Conservation (phyloP, 2,329 filamentous ascomycete species). For the Diaporthe eres region DNA sequence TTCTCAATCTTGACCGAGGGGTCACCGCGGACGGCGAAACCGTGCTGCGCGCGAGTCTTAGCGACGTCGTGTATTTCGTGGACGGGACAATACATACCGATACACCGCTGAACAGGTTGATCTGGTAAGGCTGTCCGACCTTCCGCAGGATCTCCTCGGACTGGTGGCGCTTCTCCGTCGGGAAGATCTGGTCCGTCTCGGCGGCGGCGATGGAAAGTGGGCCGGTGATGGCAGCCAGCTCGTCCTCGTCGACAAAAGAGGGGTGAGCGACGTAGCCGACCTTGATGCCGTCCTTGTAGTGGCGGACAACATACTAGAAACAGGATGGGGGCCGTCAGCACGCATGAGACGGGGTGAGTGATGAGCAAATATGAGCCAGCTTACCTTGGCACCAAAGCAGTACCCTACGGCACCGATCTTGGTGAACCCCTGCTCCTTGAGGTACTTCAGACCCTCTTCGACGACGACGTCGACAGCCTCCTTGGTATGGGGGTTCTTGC, state of each 20-base stretch:
- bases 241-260: conserved; percentile 78
- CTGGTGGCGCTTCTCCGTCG: conserved; percentile 72
- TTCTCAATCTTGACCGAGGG: conserved; percentile 67
- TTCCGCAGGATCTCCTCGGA: conserved; percentile 74
- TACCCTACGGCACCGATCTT: conserved; percentile 78
- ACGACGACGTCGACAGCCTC: conserved; percentile 64
- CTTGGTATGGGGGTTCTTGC: conserved; percentile 64
- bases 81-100: not conserved
- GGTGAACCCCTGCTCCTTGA: conserved; percentile 70
- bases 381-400: conserved; percentile 81
- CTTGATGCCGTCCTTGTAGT: conserved; percentile 74
- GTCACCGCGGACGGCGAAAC: conserved; percentile 81
- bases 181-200: conserved; percentile 77
- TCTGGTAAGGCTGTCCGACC: conserved; percentile 76
- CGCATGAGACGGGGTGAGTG: not conserved
- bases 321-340: conserved; percentile 4
- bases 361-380: conserved; percentile 38
- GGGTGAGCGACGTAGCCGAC: conserved; percentile 84
- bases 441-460: conserved; percentile 66
- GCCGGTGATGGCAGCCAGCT: conserved; percentile 75
- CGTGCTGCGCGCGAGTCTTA: conserved; percentile 70
- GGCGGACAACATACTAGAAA: conserved; percentile 76
- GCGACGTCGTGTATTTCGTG: not conserved
- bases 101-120: conserved; percentile 77
- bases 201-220: conserved; percentile 77